Conservation (phyloP, 441 rosid species). For the Euphorbia schlechtendalii region DNA sequence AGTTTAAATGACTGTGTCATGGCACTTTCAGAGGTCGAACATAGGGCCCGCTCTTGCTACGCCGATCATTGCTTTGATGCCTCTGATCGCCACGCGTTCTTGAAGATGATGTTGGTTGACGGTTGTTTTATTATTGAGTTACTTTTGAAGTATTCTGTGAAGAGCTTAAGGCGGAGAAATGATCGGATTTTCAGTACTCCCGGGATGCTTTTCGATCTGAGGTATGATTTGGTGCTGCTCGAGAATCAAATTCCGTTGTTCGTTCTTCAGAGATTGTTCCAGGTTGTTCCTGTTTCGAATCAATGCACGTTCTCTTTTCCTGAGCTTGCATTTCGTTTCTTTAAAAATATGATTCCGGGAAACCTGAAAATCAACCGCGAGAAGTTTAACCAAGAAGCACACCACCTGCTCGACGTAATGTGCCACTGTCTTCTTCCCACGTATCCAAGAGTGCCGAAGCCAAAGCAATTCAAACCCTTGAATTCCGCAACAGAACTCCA, state of each 20-base stretch:
- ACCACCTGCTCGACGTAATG: too few species aligned
- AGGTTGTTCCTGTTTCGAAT: constrained; percentile 30
- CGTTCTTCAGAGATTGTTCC: constrained; percentile 38
- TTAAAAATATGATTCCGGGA: constrained; percentile 57
- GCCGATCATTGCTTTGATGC: neutral
- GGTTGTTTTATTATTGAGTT: constrained; percentile 52
- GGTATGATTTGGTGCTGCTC: too few species aligned
- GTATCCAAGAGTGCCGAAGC: constrained; percentile 27
- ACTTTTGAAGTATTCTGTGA: constrained; percentile 30
- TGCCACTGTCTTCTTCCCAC: too few species aligned
- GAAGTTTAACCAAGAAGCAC: constrained; percentile 44
- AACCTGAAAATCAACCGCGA: constrained; percentile 22
- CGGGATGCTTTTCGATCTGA: constrained; percentile 35
- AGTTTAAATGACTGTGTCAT: constrained; percentile 32
- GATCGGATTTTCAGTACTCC: constrained; percentile 41
- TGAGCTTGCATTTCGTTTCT: constrained; percentile 40
- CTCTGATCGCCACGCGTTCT: constrained; percentile 25
- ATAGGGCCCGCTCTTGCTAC: constrained; percentile 34
- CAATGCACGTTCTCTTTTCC: too few species aligned
- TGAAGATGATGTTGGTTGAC: constrained; percentile 43
- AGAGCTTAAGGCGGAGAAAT: constrained; percentile 31
- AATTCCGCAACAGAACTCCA: too few species aligned
- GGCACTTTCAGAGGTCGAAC: constrained; percentile 35
- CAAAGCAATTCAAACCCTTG: constrained; percentile 13
- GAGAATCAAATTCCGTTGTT: too few species aligned